A percentile compares a stretch with the other conserved stretches of the same genome.
These are phyloP conservation scores for Gloeostereum incarnatum DNA, from an alignment of 768 basidiomycete genomes.

Conservation along the genomic window DNA sequence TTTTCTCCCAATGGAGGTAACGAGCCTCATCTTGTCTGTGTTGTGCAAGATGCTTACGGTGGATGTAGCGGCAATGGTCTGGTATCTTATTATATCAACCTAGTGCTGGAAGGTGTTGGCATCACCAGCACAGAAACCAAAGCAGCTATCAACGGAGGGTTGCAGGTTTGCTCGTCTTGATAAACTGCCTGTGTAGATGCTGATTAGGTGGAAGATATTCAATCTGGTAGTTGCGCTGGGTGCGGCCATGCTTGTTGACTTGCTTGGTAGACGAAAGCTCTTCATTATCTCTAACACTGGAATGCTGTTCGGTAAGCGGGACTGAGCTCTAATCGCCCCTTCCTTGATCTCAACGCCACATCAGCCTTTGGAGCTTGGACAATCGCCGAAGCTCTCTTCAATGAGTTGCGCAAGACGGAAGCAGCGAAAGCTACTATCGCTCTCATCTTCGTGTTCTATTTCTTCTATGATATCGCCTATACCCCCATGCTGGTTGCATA, in stretches of 20 bases:
- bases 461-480: constrained; percentile 63
- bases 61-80: constrained; percentile 50
- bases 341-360: not conserved
- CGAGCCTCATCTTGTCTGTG: constrained; percentile 5
- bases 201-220: constrained; percentile 30
- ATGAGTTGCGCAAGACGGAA: constrained; percentile 23
- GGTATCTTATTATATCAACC: constrained; percentile 66
- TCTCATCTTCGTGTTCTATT: constrained; percentile 52
- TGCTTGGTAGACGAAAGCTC: constrained; percentile 56
- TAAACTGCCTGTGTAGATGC: not conserved
- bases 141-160: constrained; percentile 50
- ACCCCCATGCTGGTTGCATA: constrained; percentile 59
- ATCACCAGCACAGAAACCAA: constrained; percentile 44
- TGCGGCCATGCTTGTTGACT: constrained; percentile 58
- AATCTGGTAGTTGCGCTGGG: constrained; percentile 51
- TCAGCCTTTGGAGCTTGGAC: constrained; percentile 54
- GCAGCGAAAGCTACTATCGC: constrained; percentile 51
- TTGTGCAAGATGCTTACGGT: constrained; percentile 1
- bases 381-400: constrained; percentile 34
- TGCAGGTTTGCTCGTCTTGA: constrained; percentile 31
- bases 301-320: constrained; percentile 37
- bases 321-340: constrained; percentile 1
- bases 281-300: constrained; percentile 59
- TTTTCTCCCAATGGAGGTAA: constrained; percentile 72
- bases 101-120: constrained; percentile 57